Evolutionary conservation across 2,329 filamentous ascomycete species (phyloP).

Genomic region (Lecanicillium sp.): DNA sequence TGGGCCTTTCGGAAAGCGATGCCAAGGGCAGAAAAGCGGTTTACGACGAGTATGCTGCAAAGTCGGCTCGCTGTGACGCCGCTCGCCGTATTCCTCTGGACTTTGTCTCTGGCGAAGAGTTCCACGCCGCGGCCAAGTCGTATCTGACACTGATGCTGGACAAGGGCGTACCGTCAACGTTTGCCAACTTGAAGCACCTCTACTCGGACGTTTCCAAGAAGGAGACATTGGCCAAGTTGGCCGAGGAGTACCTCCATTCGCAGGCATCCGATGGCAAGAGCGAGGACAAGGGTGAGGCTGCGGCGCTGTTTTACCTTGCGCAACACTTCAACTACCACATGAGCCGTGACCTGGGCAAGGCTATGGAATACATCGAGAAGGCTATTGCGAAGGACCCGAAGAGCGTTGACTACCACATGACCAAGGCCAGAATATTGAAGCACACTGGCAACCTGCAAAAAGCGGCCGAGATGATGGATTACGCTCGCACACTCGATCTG

Average conservation of each 20-base stretch:
- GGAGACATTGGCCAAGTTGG: constrained; percentile 65
- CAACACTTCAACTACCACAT: constrained; percentile 94
- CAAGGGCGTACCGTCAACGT: constrained; percentile 91
- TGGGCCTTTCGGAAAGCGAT: constrained; percentile 55
- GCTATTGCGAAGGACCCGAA: constrained; percentile 72
- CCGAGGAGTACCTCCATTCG: constrained; percentile 67
- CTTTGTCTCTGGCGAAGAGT: constrained; percentile 77
- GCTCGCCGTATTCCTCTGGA: constrained; percentile 81
- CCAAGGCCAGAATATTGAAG: constrained; percentile 91
- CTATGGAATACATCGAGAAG: constrained; percentile 73
- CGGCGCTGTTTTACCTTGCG: constrained; percentile 85
- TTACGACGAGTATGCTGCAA: constrained; percentile 70
- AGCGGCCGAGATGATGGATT: constrained; percentile 82
- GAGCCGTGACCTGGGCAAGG: constrained; percentile 77
- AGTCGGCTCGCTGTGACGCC: constrained; percentile 77
- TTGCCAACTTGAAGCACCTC: constrained; percentile 91
- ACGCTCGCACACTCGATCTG: constrained; percentile 75
- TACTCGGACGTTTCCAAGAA: constrained; percentile 75
- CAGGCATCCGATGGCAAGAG: constrained; percentile 40
- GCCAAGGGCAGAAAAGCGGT: constrained; percentile 59
- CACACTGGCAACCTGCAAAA: constrained; percentile 72
- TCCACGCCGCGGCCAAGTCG: constrained; percentile 65
- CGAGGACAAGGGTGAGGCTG: constrained; percentile 59
- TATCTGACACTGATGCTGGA: constrained; percentile 82
- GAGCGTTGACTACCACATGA: constrained; percentile 89